A percentile compares a stretch with the other conserved stretches of the same genome.
phyloP scores from a whole-genome alignment of 805 yeast genomes.

The Jamesozyma piceae region DNA sequence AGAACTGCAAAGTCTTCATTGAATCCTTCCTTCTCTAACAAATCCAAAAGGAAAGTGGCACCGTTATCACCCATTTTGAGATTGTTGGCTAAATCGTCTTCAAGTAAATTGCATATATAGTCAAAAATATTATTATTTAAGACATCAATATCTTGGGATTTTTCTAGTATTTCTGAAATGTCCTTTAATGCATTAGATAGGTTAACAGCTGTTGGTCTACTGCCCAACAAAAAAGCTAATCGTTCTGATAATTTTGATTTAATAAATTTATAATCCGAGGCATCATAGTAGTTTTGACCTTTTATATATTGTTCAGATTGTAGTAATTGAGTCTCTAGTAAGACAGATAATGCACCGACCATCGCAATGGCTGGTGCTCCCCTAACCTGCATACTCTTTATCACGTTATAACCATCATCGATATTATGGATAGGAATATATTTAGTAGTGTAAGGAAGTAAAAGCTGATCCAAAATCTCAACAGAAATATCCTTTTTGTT shows the following conservation, averaged over 20 bases:
- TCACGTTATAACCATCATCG: constrained; percentile 74
- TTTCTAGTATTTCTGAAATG: constrained; percentile 27
- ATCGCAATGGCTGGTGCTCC: constrained; percentile 99
- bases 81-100: constrained; percentile 73
- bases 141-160: constrained; percentile 19
- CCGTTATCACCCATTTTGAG: constrained; percentile 74
- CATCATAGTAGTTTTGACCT: constrained; percentile 28
- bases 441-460: constrained; percentile 68
- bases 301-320: constrained; percentile 18
- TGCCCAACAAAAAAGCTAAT: constrained; percentile 57
- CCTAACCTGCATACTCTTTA: constrained; percentile 84
- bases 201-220: constrained; percentile 95
- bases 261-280: constrained; percentile 26
- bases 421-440: constrained; percentile 55
- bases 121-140: constrained; percentile 29
- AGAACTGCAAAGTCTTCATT: constrained; percentile 66
- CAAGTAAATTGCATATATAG: constrained; percentile 50
- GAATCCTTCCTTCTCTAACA: constrained; percentile 39
- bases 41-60: constrained; percentile 48
- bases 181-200: constrained; percentile 56
- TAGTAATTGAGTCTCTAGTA: constrained; percentile 50
- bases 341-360: constrained; percentile 78
- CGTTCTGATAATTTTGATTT: constrained; percentile 35
- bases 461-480: constrained; percentile 67
- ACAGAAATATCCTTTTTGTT: constrained; percentile 34